phyloP scores from a whole-genome alignment of 2,329 filamentous ascomycete species.

The Hymenoscyphus infarciens region DNA sequence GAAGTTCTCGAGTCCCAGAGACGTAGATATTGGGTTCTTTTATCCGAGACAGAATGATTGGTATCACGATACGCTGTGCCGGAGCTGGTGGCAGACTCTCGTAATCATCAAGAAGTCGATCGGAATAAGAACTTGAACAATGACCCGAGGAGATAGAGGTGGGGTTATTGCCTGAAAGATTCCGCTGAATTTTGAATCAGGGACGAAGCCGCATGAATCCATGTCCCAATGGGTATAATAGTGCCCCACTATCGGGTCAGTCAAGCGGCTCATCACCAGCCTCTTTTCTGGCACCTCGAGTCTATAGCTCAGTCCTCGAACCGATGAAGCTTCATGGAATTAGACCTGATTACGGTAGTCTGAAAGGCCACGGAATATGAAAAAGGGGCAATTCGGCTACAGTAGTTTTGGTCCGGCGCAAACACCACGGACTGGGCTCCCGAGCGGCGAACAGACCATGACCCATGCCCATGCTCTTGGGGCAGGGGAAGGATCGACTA shows the following conservation, averaged over 20 bases:
- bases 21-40: background rate
- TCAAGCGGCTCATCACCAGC: background rate
- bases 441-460: constrained; percentile 1
- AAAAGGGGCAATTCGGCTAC: background rate
- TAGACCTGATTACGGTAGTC: background rate
- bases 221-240: background rate
- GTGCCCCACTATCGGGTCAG: background rate
- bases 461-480: constrained; percentile 4
- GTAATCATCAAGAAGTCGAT: background rate
- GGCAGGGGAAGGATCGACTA: background rate
- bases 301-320: too few relatives aligned
- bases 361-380: background rate
- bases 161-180: background rate
- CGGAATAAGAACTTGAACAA: background rate
- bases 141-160: background rate
- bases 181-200: background rate
- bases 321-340: background rate
- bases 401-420: background rate
- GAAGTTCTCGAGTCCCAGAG: background rate
- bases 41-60: background rate
- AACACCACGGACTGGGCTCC: constrained; percentile 2
- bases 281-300: background rate
- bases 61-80: background rate
- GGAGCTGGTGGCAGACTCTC: background rate
- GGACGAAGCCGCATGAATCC: background rate